Conservation (phyloP, 164 flowering plant genomes). For the Akebia trifoliata region DNA sequence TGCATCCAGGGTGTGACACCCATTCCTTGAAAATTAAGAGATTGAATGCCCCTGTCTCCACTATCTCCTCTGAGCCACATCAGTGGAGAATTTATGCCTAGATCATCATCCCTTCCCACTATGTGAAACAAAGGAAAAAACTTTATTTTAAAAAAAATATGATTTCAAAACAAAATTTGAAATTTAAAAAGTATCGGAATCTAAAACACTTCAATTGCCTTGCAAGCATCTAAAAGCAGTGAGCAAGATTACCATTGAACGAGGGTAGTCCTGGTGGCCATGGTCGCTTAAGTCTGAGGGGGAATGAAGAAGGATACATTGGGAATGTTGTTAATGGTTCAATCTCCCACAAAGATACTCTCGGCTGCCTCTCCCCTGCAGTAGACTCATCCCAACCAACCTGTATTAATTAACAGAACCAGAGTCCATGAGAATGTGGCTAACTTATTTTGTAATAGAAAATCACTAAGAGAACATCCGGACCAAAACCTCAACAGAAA, state of each 20-base stretch:
- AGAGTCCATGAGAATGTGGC: not conserved
- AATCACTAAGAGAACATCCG: not conserved
- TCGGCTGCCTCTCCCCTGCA: slow-evolving; percentile 96
- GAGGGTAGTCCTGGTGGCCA: slow-evolving; percentile 87
- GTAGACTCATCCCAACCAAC: slow-evolving; percentile 99
- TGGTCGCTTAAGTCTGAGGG: slow-evolving; percentile 88
- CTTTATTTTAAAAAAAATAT: too few species aligned
- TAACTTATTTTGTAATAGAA: not conserved
- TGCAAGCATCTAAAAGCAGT: too few species aligned
- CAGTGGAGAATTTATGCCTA: slow-evolving; percentile 67
- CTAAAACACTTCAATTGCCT: too few species aligned
- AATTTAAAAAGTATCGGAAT: too few species aligned
- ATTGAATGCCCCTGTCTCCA: slow-evolving; percentile 58
- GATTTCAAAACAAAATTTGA: too few species aligned
- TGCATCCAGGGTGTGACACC: slow-evolving; percentile 85
- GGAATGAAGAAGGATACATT: slow-evolving; percentile 91
- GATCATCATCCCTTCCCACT: slow-evolving; percentile 73
- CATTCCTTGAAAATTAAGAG: slow-evolving; percentile 75
- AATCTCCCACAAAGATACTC: slow-evolving; percentile 96
- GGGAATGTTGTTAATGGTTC: slow-evolving; percentile 97
- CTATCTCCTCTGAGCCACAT: slow-evolving; percentile 79
- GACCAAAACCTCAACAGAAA: too few species aligned
- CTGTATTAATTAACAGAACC: slow-evolving; percentile 28
- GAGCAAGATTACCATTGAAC: slow-evolving; percentile 44
- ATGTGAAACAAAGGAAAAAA: slow-evolving; percentile 5